phyloP scores from a whole-genome alignment of 2,329 filamentous ascomycete species.

The Arthrobotrys megalospora region DNA sequence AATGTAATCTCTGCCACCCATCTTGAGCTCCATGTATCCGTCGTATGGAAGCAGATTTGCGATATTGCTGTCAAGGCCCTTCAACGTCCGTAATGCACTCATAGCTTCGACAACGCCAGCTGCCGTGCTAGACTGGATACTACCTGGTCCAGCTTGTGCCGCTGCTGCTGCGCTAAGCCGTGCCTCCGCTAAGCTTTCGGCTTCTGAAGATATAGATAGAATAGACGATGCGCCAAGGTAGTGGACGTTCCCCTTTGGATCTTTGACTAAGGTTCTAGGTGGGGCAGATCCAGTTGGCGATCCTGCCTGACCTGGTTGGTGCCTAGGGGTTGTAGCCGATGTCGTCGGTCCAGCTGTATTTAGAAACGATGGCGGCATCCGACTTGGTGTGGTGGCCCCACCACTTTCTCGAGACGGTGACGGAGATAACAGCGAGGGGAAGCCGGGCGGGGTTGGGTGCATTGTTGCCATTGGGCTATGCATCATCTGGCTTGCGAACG shows the following conservation, averaged over 20 bases:
- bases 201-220: conserved; percentile 64
- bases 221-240: conserved; percentile 64
- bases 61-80: conserved; percentile 62
- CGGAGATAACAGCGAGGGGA: conserved; percentile 56
- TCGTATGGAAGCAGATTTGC: conserved; percentile 63
- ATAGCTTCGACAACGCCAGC: conserved; percentile 62
- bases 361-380: conserved; percentile 53
- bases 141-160: conserved; percentile 43
- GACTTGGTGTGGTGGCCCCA: conserved; percentile 54
- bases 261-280: conserved; percentile 58
- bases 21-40: conserved; percentile 63
- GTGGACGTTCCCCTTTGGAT: conserved; percentile 63
- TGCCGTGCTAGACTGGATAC: conserved; percentile 27
- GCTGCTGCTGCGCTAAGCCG: conserved; percentile 54
- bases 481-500: conserved; percentile 54
- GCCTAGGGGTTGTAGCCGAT: conserved; percentile 30
- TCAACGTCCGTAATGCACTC: conserved; percentile 63
- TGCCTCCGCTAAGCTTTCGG: conserved; percentile 63
- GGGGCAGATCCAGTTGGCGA: conserved; percentile 36
- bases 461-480: conserved; percentile 61
- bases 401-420: conserved; percentile 55
- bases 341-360: conserved; percentile 35
- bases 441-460: conserved; percentile 59
- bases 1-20: conserved; percentile 60
- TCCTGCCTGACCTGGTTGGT: conserved; percentile 36